These are phyloP conservation scores for Penicillium concentricum DNA, from an alignment of 2,329 filamentous ascomycete genomes.

Conservation along the genomic window DNA sequence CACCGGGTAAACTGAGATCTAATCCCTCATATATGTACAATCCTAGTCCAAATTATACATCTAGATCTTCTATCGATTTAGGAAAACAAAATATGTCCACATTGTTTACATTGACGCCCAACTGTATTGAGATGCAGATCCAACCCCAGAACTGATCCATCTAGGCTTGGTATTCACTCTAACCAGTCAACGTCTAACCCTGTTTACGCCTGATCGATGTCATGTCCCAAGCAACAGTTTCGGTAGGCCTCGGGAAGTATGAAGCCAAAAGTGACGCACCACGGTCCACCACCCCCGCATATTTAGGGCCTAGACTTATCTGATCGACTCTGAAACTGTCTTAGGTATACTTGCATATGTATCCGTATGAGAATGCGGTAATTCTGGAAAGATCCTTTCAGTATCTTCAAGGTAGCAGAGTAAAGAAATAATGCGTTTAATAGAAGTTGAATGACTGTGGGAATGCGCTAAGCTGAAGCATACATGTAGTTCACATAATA, in stretches of 20 bases:
- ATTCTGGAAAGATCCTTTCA: background rate
- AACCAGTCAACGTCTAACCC: background rate
- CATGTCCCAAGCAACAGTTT: background rate
- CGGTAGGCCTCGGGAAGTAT: background rate
- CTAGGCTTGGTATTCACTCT: background rate
- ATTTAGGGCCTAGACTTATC: slow-evolving; percentile 9
- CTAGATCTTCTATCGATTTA: background rate
- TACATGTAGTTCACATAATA: background rate
- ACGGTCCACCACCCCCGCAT: slow-evolving; percentile 2
- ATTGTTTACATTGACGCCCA: background rate
- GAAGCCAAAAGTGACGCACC: background rate
- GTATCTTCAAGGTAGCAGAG: background rate
- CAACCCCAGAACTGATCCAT: background rate
- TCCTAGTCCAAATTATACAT: background rate
- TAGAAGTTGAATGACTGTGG: background rate
- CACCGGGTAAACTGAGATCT: background rate
- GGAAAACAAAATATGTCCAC: background rate
- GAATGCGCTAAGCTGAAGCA: background rate
- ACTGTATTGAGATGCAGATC: background rate
- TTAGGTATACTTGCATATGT: background rate
- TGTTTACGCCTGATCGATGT: background rate
- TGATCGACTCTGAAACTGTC: slow-evolving; percentile 4
- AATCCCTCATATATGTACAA: background rate
- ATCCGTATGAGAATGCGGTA: background rate
- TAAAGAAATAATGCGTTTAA: no score